Evolutionary conservation across 768 basidiomycete species (phyloP).

Genomic region (Tulasnella sp.): DNA sequence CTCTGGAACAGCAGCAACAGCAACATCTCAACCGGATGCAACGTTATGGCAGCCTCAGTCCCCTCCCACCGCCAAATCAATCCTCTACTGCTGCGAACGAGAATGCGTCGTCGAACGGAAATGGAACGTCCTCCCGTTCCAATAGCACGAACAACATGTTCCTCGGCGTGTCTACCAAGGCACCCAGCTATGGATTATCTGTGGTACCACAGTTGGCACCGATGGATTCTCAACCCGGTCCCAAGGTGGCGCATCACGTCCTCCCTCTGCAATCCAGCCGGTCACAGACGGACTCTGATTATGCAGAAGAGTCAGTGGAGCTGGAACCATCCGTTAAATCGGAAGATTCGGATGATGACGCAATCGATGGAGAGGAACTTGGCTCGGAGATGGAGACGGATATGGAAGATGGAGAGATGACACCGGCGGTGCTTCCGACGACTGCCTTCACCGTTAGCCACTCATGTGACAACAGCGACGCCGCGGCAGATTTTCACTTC

Average conservation of each 20-base stretch:
- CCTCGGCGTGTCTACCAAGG: neutral
- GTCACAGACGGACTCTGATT: neutral
- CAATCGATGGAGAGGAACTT: neutral
- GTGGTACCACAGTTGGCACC: slow-evolving; percentile 6
- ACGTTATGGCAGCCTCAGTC: too few relatives aligned
- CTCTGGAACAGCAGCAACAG: too few relatives aligned
- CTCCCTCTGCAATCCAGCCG: neutral
- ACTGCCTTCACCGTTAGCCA: neutral
- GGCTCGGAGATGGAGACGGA: slow-evolving; percentile 3
- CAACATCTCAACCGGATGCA: too few relatives aligned
- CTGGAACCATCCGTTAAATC: too few relatives aligned
- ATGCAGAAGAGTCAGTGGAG: neutral
- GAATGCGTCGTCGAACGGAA: too few relatives aligned
- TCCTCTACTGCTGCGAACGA: too few relatives aligned
- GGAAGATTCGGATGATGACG: neutral
- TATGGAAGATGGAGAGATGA: slow-evolving; percentile 3
- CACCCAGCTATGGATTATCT: neutral
- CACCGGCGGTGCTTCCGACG: too few relatives aligned
- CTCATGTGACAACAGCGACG: neutral
- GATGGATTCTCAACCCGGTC: neutral
- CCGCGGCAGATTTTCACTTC: neutral
- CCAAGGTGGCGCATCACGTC: neutral
- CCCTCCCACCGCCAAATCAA: too few relatives aligned
- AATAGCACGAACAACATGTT: neutral
- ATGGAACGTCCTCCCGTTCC: too few relatives aligned